Evolutionary conservation across 2,329 filamentous ascomycete genomes (phyloP).

Genomic region (Tricladium varicosporioides): DNA sequence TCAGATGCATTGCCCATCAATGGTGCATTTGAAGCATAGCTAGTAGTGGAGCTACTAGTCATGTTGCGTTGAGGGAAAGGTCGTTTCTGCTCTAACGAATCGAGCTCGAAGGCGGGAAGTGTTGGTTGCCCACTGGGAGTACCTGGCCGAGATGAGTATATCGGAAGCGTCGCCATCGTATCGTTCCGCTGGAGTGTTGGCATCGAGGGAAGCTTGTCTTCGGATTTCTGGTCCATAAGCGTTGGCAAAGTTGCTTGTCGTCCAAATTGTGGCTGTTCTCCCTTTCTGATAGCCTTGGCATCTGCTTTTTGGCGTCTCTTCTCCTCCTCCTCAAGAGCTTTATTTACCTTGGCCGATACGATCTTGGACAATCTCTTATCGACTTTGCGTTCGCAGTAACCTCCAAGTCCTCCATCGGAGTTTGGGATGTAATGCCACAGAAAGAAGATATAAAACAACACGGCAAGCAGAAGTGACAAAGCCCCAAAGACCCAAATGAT

Average conservation of each 20-base stretch:
- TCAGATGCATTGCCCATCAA: slow-evolving; percentile 57
- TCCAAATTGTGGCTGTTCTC: slow-evolving; percentile 47
- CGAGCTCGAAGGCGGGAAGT: slow-evolving; percentile 50
- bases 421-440: slow-evolving; percentile 89
- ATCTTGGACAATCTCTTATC: slow-evolving; percentile 82
- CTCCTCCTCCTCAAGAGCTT: slow-evolving; percentile 79
- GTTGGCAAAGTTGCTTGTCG: slow-evolving; percentile 68
- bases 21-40: slow-evolving; percentile 62
- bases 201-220: slow-evolving; percentile 55
- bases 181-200: slow-evolving; percentile 59
- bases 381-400: slow-evolving; percentile 90
- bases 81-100: slow-evolving; percentile 50
- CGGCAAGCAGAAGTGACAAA: slow-evolving; percentile 70
- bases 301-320: slow-evolving; percentile 53
- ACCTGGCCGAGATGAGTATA: slow-evolving; percentile 58
- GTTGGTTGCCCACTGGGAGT: slow-evolving; percentile 44
- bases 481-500: slow-evolving; percentile 85
- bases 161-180: slow-evolving; percentile 59
- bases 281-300: slow-evolving; percentile 49
- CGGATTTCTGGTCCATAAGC: slow-evolving; percentile 50
- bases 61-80: slow-evolving; percentile 45
- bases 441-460: slow-evolving; percentile 81
- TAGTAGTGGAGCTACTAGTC: slow-evolving; percentile 57
- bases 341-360: slow-evolving; percentile 83
- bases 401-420: slow-evolving; percentile 73